phyloP scores from a whole-genome alignment of 768 basidiomycete species.

The Fistulinella prunicolor region DNA sequence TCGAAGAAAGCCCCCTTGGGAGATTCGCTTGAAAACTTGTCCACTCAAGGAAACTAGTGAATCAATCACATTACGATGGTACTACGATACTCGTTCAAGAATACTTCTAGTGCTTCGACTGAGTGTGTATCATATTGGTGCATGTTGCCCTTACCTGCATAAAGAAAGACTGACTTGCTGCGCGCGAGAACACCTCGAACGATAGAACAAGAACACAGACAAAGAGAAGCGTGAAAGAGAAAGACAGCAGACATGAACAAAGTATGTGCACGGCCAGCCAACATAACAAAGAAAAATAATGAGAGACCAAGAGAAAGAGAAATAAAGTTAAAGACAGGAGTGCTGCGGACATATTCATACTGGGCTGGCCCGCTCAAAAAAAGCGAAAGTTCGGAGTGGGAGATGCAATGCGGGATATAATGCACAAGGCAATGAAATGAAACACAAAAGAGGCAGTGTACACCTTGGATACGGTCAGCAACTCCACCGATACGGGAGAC shows the following conservation, averaged over 20 bases:
- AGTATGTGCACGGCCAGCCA: conserved; percentile 29
- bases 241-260: conserved; percentile 11
- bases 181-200: conserved; percentile 9
- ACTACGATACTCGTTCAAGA: background rate
- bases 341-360: conserved; percentile 13
- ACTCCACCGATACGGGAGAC: background rate
- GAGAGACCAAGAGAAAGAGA: conserved; percentile 17
- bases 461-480: conserved; percentile 16
- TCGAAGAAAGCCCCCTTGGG: too few relatives aligned
- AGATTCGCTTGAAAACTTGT: too few relatives aligned
- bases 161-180: conserved; percentile 22
- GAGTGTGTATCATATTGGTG: conserved; percentile 19
- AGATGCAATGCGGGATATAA: conserved; percentile 26
- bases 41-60: background rate
- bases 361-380: conserved; percentile 17
- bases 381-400: conserved; percentile 9
- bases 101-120: conserved; percentile 12
- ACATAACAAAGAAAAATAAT: conserved; percentile 16
- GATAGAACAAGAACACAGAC: conserved; percentile 19
- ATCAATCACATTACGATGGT: background rate
- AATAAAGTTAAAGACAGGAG: conserved; percentile 33
- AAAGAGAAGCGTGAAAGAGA: background rate
- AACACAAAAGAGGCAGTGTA: conserved; percentile 16
- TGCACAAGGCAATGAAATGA: conserved; percentile 16
- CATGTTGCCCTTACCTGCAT: conserved; percentile 29